Evolutionary conservation across 2,329 filamentous ascomycete genomes (phyloP), one percentile per base, ranked within the genome.

Genomic region (Ophioceras dolichostomum): DNA sequence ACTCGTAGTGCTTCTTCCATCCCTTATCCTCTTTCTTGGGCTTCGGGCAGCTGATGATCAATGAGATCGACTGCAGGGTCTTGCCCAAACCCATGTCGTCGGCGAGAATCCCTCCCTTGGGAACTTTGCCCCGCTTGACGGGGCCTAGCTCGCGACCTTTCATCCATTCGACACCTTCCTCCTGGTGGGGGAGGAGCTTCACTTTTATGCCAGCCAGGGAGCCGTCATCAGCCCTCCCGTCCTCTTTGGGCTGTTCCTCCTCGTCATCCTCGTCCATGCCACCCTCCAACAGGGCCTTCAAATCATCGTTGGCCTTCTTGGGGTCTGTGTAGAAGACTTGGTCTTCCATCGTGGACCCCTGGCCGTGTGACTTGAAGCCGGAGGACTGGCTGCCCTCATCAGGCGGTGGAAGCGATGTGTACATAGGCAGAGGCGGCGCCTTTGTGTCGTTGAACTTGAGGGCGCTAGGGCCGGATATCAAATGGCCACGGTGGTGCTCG

Each of bases 51-150:
- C 72, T 82, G 27, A 98, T 68, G 30, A 98, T 82, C 22, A 96
- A 68, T 2, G 89, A 79, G 40, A 98, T 83, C 1, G 88, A 86
- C 60, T 98, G 91, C 12, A 98, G 73, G 1, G 91, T 98, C 67
- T 98, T 98, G 41, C 91, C 91, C 12, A 96, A 66, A 46, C 89
- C 89, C 89, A 96, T 93, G 54, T 98, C 91, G 51, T 98, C 91
- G 14, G 91, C 91, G 26, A 98, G 70, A 44, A 98, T 94, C 14
- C 91, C 91, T 26, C 91, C 91, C 49, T 93, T 91, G 21, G 89
- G 87, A 9, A 93, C 72, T 43, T 65, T 74, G 41, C 83, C 84
- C 48, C 80, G 82, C 62, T 91, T 94, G 42, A 83, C 77, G 14
- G 78, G 77, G 3, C 89, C 88, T 10, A 86, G 78, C 60, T 98